phyloP scores from a whole-genome alignment of 768 basidiomycete genomes.

The Agrocybe pediades region DNA sequence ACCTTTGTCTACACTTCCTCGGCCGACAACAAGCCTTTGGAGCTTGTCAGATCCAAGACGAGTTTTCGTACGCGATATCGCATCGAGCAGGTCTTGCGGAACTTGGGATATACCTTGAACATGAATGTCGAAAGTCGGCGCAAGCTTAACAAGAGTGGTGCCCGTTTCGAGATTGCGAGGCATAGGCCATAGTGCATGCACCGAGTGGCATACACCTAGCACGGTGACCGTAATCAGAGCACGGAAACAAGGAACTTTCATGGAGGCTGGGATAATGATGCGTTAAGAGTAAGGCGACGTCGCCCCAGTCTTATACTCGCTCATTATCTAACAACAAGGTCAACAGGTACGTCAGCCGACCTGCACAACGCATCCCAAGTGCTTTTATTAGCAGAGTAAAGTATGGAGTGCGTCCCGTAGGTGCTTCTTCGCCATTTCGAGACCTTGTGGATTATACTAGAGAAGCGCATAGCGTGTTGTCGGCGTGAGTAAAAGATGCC shows the following conservation, averaged over 20 bases:
- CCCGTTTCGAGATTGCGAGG: constrained; percentile 48
- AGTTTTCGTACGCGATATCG: constrained; percentile 48
- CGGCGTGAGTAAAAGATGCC: constrained; percentile 14
- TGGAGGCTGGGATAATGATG: neutral
- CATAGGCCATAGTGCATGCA: constrained; percentile 46
- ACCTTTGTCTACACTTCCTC: constrained; percentile 49
- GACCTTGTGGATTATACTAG: constrained; percentile 11
- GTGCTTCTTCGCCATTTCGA: constrained; percentile 11
- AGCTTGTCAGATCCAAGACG: constrained; percentile 56
- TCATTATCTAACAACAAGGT: neutral
- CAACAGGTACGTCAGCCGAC: constrained; percentile 15
- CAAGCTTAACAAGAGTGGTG: constrained; percentile 44
- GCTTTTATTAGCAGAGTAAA: constrained; percentile 13
- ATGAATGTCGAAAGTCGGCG: constrained; percentile 51
- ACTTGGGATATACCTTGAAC: constrained; percentile 34
- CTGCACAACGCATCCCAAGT: neutral
- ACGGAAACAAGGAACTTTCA: constrained; percentile 8
- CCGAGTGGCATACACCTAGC: constrained; percentile 13
- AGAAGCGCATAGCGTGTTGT: constrained; percentile 4
- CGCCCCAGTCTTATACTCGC: constrained; percentile 9
- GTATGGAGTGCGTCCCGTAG: neutral
- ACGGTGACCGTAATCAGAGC: constrained; percentile 6
- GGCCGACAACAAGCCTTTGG: constrained; percentile 57
- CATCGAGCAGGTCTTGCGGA: constrained; percentile 60
- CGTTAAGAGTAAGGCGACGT: constrained; percentile 1